Evolutionary conservation across 1,284 basidiomycete species (phyloP), one percentile per base, ranked within the genome.

Genomic region (Cutaneotrichosporon sp.): DNA sequence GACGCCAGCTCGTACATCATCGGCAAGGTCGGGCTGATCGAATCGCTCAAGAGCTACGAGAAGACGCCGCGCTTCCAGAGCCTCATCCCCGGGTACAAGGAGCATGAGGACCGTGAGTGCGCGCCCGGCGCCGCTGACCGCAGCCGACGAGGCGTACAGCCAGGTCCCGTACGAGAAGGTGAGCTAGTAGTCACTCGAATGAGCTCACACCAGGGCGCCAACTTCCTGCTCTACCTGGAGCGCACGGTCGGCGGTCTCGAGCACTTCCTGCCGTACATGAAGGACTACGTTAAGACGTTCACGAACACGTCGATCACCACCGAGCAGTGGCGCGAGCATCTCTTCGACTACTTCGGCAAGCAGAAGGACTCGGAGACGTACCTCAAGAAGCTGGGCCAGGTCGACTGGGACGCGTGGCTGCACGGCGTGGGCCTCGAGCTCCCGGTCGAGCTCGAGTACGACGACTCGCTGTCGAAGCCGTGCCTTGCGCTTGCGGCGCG

Each of bases 341-440:
- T 99, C 22, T 91, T 89, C 70, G 80, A 75, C n/a, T 95, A 89
- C 77, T 98, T 87, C 79, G 81, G 69, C 49, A 72, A 65, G 42
- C 68, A 81, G 67, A 81, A 83, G 66, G 80, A 89, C 71, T 84
- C 83, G 11, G 76, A 82, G 10, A 85, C 87, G 67, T 87, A 90
- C 72, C 80, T 89, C 59, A 84, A 87, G 65, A 84, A 85, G 33
- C 83, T 98, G 38, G 83, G 89, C 67, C 83, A 80, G 55, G 84
- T 97, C 45, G 87, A 94, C 72, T 95, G 89, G 87, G 81, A 93
- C 73, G 91, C 88, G 46, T 97, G 94, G 94, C 81, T 97, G 49
- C 86, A 90, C 70, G 94, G 94, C 45, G 88, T 90, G 74, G 92
- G 93, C 0, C 67, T 83, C 9, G 82, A 87, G 64, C 84, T 97